These are phyloP conservation scores for Usnea hakonensis DNA, from an alignment of 495 filamentous ascomycete genomes.

Conservation along the genomic window DNA sequence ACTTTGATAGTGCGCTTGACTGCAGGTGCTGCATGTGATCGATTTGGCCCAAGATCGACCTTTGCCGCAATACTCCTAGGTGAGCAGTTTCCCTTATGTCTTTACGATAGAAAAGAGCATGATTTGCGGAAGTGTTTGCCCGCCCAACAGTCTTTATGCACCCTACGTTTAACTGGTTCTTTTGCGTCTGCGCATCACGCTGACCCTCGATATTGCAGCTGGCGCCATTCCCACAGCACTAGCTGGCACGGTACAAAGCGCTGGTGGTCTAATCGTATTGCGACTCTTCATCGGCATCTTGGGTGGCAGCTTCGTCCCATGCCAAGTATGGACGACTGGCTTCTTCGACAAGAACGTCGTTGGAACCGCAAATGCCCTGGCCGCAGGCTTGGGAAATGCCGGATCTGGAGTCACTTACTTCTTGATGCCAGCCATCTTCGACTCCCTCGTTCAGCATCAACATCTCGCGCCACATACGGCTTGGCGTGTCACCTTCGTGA, in stretches of 20 bases:
- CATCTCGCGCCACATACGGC: conserved; percentile 57
- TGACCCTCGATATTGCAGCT: conserved; percentile 30
- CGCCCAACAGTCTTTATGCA: too few species aligned
- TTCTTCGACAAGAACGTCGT: conserved; percentile 97
- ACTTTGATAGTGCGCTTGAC: conserved; percentile 73
- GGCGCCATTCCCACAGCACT: conserved; percentile 78
- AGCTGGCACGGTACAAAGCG: conserved; percentile 64
- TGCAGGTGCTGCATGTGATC: conserved; percentile 76
- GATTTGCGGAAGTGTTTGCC: too few species aligned
- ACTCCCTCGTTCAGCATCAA: conserved; percentile 56
- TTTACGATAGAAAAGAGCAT: too few species aligned
- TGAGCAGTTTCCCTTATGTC: not conserved
- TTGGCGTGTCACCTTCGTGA: conserved; percentile 77
- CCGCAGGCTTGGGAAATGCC: conserved; percentile 80
- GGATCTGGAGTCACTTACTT: conserved; percentile 84
- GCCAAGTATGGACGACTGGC: conserved; percentile 90
- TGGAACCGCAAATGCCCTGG: conserved; percentile 79
- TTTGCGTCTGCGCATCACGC: not conserved
- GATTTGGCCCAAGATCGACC: conserved; percentile 69
- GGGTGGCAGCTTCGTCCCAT: conserved; percentile 84
- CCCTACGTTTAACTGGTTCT: not conserved
- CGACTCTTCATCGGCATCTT: conserved; percentile 92
- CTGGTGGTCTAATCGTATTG: conserved; percentile 61
- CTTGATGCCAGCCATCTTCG: conserved; percentile 85
- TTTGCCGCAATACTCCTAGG: conserved; percentile 61